Evolutionary conservation across 164 flowering plant genomes (phyloP), one percentile per base, ranked within the genome.

Genomic region (Berberis thunbergii): DNA sequence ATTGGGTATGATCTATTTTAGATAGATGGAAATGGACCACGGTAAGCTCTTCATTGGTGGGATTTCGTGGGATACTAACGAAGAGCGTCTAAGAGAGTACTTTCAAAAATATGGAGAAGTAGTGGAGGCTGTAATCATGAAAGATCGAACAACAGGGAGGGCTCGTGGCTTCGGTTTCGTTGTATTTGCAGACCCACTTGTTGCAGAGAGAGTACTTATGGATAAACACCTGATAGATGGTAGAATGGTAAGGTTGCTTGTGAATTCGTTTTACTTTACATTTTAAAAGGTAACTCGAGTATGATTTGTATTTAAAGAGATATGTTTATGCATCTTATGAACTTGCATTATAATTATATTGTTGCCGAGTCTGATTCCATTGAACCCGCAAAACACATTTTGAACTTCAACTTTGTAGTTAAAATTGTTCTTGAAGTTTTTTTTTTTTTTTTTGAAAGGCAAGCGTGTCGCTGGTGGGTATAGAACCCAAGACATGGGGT

Each of bases 11-110:
- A 26, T 26, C 26, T 26, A 26, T 55, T 13, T 4, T 46, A 46
- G 49, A 46, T 4, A 4, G 8, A 46, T 46, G 49, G 49, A 46
- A 46, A 4, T 8, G 49, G 49, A 46, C 49, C 49, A 4, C 8
- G 8, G 49, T 46, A 54, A 54, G 57, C 57, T 54, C 12, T 54
- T 54, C 57, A 54, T 54, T 54, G 57, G 57, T 54, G 57, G 57
- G 12, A 54, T 54, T 54, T 54, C 57, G 4, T 54, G 57, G 57
- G 57, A 54, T n/a, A 54, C 57, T 3, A 54, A 54, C 1, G 57
- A 54, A 13, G n/a, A 54, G 6, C 57, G 57, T 10, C n/a, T 54
- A 4, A 54, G 12, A n/a, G 57, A 10, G 4, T 6, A 54, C 12
- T 54, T 54, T 13, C 57, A 54, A 54, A 54, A 12, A 6, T 54